A percentile compares a stretch with the other conserved stretches of the same genome.
Conservation (phyloP, 352 stramenopile genomes). For the Phytophthora idaei region DNA sequence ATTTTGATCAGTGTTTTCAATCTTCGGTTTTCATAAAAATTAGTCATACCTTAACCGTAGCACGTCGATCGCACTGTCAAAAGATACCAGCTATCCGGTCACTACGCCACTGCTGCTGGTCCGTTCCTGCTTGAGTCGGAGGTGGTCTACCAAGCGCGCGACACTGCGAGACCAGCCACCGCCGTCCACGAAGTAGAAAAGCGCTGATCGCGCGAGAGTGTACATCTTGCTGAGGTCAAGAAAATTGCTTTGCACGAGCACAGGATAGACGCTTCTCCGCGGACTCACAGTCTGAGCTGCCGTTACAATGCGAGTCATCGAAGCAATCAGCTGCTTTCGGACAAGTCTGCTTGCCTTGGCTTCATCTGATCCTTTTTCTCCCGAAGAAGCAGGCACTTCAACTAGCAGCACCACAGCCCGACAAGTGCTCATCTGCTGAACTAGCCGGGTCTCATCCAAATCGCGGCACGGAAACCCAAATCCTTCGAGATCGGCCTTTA, state of each 20-base stretch:
- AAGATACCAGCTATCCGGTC: neutral
- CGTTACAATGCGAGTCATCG: slow-evolving; percentile 47
- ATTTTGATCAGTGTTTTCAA: neutral
- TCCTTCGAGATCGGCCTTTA: slow-evolving; percentile 36
- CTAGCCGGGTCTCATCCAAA: slow-evolving; percentile 29
- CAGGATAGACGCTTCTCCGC: slow-evolving; percentile 51
- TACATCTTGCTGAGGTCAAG: slow-evolving; percentile 81
- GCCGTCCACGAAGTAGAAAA: slow-evolving; percentile 74
- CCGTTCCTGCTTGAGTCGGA: slow-evolving; percentile 44
- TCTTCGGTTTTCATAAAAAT: no score
- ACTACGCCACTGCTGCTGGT: slow-evolving; percentile 12
- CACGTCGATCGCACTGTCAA: no score
- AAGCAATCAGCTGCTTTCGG: slow-evolving; percentile 43
- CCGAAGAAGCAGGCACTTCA: slow-evolving; percentile 22
- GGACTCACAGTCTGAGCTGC: slow-evolving; percentile 33
- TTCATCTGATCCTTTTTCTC: slow-evolving; percentile 29
- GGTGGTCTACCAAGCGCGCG: slow-evolving; percentile 44
- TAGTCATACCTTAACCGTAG: no score
- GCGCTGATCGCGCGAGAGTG: slow-evolving; percentile 63
- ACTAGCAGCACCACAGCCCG: slow-evolving; percentile 43
- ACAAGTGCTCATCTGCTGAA: slow-evolving; percentile 41
- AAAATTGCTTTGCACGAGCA: slow-evolving; percentile 64
- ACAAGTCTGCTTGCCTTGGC: slow-evolving; percentile 36
- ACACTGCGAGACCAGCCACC: slow-evolving; percentile 52
- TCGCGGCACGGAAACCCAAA: slow-evolving; percentile 32